Evolutionary conservation across 345 rosid species (phyloP).

Genomic region (Dipteronia dyeriana): DNA sequence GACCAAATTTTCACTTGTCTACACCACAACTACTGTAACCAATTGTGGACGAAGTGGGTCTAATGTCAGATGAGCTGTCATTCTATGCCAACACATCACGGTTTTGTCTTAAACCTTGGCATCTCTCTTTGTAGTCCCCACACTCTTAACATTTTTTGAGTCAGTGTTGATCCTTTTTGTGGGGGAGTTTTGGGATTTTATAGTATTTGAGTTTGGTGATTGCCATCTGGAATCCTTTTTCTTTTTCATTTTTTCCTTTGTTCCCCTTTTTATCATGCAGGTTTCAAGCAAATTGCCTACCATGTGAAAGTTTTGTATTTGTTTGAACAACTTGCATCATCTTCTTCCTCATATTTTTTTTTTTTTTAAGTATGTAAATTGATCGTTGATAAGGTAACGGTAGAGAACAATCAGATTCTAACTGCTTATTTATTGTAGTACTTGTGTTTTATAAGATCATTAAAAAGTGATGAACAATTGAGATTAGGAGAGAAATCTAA

Average conservation of each 20-base stretch:
- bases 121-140: not conserved
- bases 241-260: too few relatives aligned
- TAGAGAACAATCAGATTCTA: too few relatives aligned
- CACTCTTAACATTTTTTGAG: not conserved
- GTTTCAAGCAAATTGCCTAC: not conserved
- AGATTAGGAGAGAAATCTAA: too few relatives aligned
- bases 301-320: not conserved
- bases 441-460: too few relatives aligned
- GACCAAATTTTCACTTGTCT: not conserved
- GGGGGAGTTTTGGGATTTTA: not conserved
- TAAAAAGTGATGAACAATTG: too few relatives aligned
- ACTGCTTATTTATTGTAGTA: too few relatives aligned
- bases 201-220: constrained; percentile 1
- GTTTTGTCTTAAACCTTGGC: constrained; percentile 24
- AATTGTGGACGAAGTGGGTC: constrained; percentile 2
- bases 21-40: not conserved
- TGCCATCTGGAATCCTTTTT: not conserved
- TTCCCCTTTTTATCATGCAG: not conserved
- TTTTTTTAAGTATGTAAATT: too few relatives aligned
- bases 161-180: not conserved
- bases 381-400: too few relatives aligned
- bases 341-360: too few relatives aligned
- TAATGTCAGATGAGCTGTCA: constrained; percentile 24
- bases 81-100: constrained; percentile 16
- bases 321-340: too few relatives aligned